phyloP scores from a whole-genome alignment of 768 basidiomycete genomes.

The Xerocomus brunneocitrinus region DNA sequence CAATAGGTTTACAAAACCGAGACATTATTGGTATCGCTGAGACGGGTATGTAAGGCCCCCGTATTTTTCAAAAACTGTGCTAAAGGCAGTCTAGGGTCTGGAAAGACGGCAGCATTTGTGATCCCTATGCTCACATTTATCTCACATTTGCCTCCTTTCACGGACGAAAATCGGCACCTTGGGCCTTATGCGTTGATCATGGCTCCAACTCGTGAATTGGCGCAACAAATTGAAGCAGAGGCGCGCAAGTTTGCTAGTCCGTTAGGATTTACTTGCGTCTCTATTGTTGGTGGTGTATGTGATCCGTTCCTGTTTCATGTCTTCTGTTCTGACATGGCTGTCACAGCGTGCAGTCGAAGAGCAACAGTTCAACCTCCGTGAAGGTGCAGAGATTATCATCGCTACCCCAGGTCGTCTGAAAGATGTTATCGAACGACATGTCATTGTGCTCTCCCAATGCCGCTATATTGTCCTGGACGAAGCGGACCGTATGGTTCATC shows the following conservation, averaged over 20 bases:
- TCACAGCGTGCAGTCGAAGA: slow-evolving; percentile 86
- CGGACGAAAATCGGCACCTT: slow-evolving; percentile 89
- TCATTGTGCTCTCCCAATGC: slow-evolving; percentile 93
- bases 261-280: slow-evolving; percentile 90
- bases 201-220: slow-evolving; percentile 96
- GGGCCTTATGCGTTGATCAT: slow-evolving; percentile 93
- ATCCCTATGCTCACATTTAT: slow-evolving; percentile 98
- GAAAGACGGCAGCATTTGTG: slow-evolving; percentile 97
- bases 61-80: neutral
- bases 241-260: slow-evolving; percentile 88
- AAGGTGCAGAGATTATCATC: slow-evolving; percentile 97
- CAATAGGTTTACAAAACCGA: slow-evolving; percentile 94
- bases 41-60: slow-evolving; percentile 58
- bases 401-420: slow-evolving; percentile 98
- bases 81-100: slow-evolving; percentile 63
- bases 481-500: slow-evolving; percentile 97
- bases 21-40: slow-evolving; percentile 99
- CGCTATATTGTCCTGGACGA: slow-evolving; percentile 99
- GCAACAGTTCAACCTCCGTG: slow-evolving; percentile 95
- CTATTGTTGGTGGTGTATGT: slow-evolving; percentile 92
- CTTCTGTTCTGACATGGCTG: slow-evolving; percentile 10
- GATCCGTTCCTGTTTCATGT: neutral
- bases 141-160: slow-evolving; percentile 74
- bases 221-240: slow-evolving; percentile 95
- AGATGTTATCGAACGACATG: slow-evolving; percentile 94